A percentile compares a stretch with the other conserved stretches of the same genome.
These are phyloP conservation scores for Psidium friedrichsthalianum DNA, from an alignment of 345 rosid species.

Conservation along the genomic window DNA sequence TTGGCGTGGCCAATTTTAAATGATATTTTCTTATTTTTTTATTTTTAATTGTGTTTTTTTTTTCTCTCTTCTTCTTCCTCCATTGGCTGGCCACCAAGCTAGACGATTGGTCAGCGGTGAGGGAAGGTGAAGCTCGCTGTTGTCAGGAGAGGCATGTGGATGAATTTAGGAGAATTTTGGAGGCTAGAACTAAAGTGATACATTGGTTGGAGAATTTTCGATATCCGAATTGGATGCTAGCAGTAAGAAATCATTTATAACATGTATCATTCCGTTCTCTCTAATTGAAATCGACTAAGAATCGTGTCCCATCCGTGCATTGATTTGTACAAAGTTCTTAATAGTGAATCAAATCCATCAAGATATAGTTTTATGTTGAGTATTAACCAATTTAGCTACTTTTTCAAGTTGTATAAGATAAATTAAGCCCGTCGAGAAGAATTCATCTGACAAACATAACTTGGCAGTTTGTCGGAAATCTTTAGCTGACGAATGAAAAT, in stretches of 20 bases:
- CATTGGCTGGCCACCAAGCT: no score
- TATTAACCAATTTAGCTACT: neutral
- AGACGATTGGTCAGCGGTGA: no score
- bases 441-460: neutral
- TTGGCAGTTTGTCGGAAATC: neutral
- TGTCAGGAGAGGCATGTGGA: neutral
- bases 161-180: neutral
- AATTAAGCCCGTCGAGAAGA: neutral
- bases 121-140: no score
- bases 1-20: no score
- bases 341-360: neutral
- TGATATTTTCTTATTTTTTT: no score
- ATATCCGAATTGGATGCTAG: neutral
- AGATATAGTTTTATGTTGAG: accelerated
- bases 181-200: no score
- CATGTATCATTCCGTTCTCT: neutral
- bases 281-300: neutral
- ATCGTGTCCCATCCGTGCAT: neutral
- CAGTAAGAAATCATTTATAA: neutral
- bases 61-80: no score
- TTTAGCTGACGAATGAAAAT: accelerated
- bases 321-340: neutral
- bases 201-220: accelerated
- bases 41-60: no score
- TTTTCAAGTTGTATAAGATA: neutral